phyloP scores from a whole-genome alignment of 306 rosid genomes.

The Lablab purpureus region DNA sequence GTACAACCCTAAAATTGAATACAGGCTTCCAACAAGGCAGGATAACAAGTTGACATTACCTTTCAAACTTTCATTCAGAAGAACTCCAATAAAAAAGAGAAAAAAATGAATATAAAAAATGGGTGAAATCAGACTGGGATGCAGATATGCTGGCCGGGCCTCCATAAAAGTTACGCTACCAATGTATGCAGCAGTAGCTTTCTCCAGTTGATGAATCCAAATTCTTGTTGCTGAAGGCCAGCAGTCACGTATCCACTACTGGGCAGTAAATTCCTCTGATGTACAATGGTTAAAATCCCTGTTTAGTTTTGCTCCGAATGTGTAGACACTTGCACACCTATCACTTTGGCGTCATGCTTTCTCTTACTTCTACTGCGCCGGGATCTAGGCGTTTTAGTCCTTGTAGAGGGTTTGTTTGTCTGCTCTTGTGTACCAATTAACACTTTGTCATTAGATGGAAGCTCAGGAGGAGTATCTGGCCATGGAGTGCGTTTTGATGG shows the following conservation, averaged over 20 bases:
- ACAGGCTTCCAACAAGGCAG: slow-evolving; percentile 61
- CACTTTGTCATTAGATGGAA: slow-evolving; percentile 66
- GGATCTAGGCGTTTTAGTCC: slow-evolving; percentile 70
- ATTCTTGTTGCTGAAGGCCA: slow-evolving; percentile 51
- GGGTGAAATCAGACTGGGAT: slow-evolving; percentile 52
- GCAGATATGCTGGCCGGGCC: slow-evolving; percentile 57
- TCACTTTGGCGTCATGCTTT: slow-evolving; percentile 76
- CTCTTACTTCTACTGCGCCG: slow-evolving; percentile 81
- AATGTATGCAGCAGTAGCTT: slow-evolving; percentile 36
- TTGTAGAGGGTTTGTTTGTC: slow-evolving; percentile 61
- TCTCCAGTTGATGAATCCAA: slow-evolving; percentile 48
- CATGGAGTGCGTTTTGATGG: slow-evolving; percentile 93
- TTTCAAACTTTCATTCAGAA: slow-evolving; percentile 50
- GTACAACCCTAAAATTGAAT: slow-evolving; percentile 38
- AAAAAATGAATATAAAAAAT: slow-evolving; percentile 39
- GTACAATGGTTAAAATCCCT: slow-evolving; percentile 32
- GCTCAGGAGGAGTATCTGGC: slow-evolving; percentile 98
- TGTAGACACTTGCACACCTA: slow-evolving; percentile 66
- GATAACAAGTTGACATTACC: slow-evolving; percentile 45
- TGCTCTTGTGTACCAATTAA: slow-evolving; percentile 55
- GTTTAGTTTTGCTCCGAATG: slow-evolving; percentile 64
- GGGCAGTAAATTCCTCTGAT: slow-evolving; percentile 46
- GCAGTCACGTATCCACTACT: slow-evolving; percentile 53
- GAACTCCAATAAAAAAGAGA: slow-evolving; percentile 45
- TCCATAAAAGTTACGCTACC: slow-evolving; percentile 37